A percentile compares a stretch with the other conserved stretches of the same genome.
Conservation (phyloP, 495 filamentous ascomycete species). For the Aspergillus asperescens region DNA sequence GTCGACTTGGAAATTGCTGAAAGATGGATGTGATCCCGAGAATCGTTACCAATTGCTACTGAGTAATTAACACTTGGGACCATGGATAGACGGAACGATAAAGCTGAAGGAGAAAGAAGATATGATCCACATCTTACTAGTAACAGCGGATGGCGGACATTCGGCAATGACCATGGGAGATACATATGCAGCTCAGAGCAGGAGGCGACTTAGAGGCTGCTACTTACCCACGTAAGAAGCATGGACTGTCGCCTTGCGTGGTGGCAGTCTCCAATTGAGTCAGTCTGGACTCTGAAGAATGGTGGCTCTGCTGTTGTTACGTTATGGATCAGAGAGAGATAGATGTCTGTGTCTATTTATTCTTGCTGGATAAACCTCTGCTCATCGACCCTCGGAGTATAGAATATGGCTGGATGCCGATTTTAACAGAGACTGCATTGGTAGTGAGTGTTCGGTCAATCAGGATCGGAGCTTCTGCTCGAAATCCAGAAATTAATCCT, state of each 20-base stretch:
- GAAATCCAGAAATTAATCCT: conserved; percentile 7
- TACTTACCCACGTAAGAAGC: conserved; percentile 12
- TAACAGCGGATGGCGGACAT: too few species aligned
- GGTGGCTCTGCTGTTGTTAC: background rate
- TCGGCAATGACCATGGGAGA: background rate
- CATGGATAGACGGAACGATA: too few species aligned
- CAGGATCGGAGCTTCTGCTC: conserved; percentile 4
- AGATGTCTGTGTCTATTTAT: background rate
- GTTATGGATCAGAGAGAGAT: too few species aligned
- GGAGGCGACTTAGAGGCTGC: background rate
- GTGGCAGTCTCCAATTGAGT: conserved; percentile 6
- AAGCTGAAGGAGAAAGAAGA: too few species aligned
- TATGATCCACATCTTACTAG: too few species aligned
- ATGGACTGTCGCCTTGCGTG: conserved; percentile 11
- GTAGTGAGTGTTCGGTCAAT: background rate
- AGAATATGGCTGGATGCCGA: conserved; percentile 11
- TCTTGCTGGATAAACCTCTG: background rate
- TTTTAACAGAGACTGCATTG: conserved; percentile 9
- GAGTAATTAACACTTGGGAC: background rate
- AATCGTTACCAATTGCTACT: background rate
- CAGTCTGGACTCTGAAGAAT: too few species aligned
- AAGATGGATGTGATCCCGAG: background rate
- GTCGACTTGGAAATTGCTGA: background rate
- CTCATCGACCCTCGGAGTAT: background rate
- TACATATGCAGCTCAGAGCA: too few species aligned